phyloP scores from a whole-genome alignment of 2,329 filamentous ascomycete genomes.

The Ascochyta fabae region DNA sequence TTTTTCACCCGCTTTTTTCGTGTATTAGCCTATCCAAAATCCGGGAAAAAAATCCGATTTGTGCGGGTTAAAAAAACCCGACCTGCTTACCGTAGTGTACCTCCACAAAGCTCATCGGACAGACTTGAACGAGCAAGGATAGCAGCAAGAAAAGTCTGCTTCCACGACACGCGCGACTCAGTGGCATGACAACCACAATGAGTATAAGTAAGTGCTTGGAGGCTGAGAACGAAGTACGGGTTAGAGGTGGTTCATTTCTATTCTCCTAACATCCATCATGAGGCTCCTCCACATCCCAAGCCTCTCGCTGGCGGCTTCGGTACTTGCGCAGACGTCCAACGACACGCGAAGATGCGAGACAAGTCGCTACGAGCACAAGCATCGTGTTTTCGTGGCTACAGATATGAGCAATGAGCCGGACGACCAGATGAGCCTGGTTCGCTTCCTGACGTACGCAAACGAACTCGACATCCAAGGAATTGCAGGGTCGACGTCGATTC shows the following conservation, averaged over 20 bases:
- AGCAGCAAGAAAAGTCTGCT: neutral
- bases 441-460: slow-evolving; percentile 25
- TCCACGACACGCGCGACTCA: neutral
- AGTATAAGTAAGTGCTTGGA: neutral
- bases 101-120: neutral
- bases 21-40: no score
- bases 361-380: neutral
- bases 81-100: no score
- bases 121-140: neutral
- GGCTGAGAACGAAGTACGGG: neutral
- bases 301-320: neutral
- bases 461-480: slow-evolving; percentile 28
- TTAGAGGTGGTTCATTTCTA: neutral
- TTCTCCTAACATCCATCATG: neutral
- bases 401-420: slow-evolving; percentile 32
- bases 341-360: neutral
- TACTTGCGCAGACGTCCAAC: neutral
- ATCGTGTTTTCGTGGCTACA: slow-evolving; percentile 22
- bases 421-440: slow-evolving; percentile 26
- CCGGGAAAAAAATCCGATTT: no score
- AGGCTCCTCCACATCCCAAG: neutral
- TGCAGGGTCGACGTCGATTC: slow-evolving; percentile 22
- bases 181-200: neutral
- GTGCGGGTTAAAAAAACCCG: no score
- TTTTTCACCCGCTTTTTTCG: no score